Percentiles rank a stretch among this genome's conserved stretches.
Conservation (phyloP, 1,284 basidiomycete species). For the Tremellales sp. region DNA sequence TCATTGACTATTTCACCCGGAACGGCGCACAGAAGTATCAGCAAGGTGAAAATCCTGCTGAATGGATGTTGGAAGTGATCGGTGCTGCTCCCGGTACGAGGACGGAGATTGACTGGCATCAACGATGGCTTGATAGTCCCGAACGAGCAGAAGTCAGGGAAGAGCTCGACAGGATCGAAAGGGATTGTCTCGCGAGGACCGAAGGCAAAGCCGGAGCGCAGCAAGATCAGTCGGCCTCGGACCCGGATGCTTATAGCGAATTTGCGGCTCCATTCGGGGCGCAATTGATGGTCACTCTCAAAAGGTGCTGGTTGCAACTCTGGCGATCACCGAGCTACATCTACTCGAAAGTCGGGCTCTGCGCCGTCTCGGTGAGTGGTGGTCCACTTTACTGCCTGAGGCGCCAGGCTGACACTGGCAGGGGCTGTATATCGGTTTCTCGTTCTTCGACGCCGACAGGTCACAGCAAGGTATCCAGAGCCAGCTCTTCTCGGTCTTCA, state of each 20-base stretch:
- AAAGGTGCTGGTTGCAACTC: conserved; percentile 54
- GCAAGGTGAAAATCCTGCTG: conserved; percentile 49
- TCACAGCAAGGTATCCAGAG: conserved; percentile 69
- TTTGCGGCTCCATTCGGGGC: conserved; percentile 54
- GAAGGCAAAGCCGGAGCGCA: conserved; percentile 4
- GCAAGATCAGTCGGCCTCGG: neutral
- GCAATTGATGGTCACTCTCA: conserved; percentile 54
- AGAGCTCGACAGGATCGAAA: conserved; percentile 47
- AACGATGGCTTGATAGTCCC: conserved; percentile 57
- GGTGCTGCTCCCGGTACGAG: conserved; percentile 61
- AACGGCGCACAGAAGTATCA: conserved; percentile 44
- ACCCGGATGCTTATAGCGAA: conserved; percentile 45
- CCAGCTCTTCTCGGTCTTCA: conserved; percentile 60
- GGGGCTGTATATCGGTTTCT: conserved; percentile 49
- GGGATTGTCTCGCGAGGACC: too few species aligned
- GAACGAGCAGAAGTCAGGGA: conserved; percentile 42
- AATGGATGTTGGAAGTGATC: conserved; percentile 53
- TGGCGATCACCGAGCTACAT: conserved; percentile 66
- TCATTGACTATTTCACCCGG: conserved; percentile 51
- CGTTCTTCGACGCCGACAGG: conserved; percentile 60
- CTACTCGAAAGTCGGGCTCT: conserved; percentile 60
- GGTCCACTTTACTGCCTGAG: conserved; percentile 10
- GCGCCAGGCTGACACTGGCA: neutral
- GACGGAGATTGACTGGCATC: conserved; percentile 63
- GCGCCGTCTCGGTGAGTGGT: conserved; percentile 28